These are phyloP conservation scores for Phoma sp. DNA, from an alignment of 2,329 filamentous ascomycete genomes.

Conservation along the genomic window DNA sequence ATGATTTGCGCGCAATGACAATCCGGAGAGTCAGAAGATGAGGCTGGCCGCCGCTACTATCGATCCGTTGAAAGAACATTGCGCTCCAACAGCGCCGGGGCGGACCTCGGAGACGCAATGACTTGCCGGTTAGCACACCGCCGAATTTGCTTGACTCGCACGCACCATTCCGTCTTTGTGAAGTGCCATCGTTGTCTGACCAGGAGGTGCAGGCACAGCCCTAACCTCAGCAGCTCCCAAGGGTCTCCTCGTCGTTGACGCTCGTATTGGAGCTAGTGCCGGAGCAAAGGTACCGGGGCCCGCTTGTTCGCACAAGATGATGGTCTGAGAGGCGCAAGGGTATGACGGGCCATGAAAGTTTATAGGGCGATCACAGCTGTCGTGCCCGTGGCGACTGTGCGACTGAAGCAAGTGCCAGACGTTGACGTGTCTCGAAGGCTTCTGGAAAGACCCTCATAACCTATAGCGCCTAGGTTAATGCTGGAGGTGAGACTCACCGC, in stretches of 20 bases:
- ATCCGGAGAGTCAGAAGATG: conserved; percentile 12
- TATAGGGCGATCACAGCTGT: conserved; percentile 32
- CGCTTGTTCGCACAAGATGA: conserved; percentile 21
- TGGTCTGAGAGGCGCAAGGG: conserved; percentile 13
- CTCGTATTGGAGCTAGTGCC: conserved; percentile 13
- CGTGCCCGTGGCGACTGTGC: conserved; percentile 19
- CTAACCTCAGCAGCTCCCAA: conserved; percentile 14
- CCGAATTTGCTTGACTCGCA: conserved; percentile 12
- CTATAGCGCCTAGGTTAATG: conserved; percentile 13
- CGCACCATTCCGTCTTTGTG: background rate
- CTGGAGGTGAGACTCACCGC: conserved; percentile 26
- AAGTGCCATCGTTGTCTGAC: conserved; percentile 3
- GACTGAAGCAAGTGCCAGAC: conserved; percentile 23
- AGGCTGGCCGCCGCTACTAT: conserved; percentile 9
- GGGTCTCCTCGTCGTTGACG: conserved; percentile 5
- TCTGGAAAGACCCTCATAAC: conserved; percentile 11
- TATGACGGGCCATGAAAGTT: conserved; percentile 11
- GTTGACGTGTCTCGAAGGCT: conserved; percentile 23
- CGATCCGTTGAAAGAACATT: conserved; percentile 2
- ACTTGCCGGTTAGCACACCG: conserved; percentile 13
- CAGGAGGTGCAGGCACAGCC: conserved; percentile 15
- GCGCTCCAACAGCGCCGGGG: conserved; percentile 10
- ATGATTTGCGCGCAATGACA: conserved; percentile 14
- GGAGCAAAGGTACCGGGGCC: conserved; percentile 15
- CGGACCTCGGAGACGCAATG: conserved; percentile 12